Percentiles rank a stretch among this genome's conserved stretches.
Conservation (phyloP, 140 eudicot genomes). For the Bidens hawaiensis region DNA sequence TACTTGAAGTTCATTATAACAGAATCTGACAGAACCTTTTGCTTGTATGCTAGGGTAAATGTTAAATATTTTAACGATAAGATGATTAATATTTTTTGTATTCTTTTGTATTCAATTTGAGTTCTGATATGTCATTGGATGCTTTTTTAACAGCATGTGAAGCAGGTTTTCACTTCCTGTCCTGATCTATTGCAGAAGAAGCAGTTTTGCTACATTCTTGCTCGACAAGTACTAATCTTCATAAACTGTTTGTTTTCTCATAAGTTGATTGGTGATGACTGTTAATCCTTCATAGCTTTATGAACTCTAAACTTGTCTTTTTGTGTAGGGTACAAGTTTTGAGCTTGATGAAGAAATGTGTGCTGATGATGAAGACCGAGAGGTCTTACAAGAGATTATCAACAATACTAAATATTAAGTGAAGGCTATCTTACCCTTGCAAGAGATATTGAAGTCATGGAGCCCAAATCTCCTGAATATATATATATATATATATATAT, state of each 20-base stretch:
- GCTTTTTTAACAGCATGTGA: slow-evolving; percentile 65
- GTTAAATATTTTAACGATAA: background rate
- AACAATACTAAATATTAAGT: slow-evolving; percentile 73
- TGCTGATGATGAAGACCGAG: slow-evolving; percentile 69
- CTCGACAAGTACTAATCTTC: slow-evolving; percentile 47
- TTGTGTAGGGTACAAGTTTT: slow-evolving; percentile 61
- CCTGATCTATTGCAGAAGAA: slow-evolving; percentile 58
- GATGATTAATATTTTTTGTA: background rate
- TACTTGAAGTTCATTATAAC: background rate
- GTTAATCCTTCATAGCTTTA: background rate
- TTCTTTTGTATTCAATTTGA: background rate
- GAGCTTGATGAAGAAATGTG: slow-evolving; percentile 84
- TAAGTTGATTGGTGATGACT: background rate
- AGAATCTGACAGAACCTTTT: background rate
- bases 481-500: slow-evolving; percentile 85
- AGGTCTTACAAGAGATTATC: slow-evolving; percentile 72
- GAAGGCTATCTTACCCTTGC: slow-evolving; percentile 99
- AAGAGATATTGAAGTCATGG: slow-evolving; percentile 98
- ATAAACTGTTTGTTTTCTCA: background rate
- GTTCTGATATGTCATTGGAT: slow-evolving; percentile 7
- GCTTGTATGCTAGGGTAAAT: background rate
- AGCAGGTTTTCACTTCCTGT: slow-evolving; percentile 65
- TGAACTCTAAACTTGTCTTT: background rate
- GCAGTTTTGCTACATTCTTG: slow-evolving; percentile 87
- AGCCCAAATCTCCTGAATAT: slow-evolving; percentile 96